Percentiles rank a stretch among this genome's conserved stretches.
Evolutionary conservation across 1,139 yeast genomes (phyloP).

Genomic region (Candida albicans): DNA sequence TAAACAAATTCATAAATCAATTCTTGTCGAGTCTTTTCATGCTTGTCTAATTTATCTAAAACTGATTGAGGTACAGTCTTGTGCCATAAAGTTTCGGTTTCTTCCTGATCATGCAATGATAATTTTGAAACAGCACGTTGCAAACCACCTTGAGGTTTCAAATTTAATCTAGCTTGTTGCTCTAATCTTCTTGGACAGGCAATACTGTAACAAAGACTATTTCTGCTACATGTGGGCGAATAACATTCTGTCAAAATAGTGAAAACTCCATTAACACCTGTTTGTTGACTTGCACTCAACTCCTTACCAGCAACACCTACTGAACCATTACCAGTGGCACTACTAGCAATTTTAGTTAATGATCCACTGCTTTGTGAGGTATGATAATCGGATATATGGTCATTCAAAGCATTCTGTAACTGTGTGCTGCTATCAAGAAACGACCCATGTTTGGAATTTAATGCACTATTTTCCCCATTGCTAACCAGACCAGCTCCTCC

Average conservation of each 20-base stretch:
- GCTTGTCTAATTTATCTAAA: constrained; percentile 76
- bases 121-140: constrained; percentile 79
- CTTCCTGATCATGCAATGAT: constrained; percentile 75
- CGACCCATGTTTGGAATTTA: constrained; percentile 34
- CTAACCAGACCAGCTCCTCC: constrained; percentile 15
- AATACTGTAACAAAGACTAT: constrained; percentile 84
- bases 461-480: constrained; percentile 13
- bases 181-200: constrained; percentile 97
- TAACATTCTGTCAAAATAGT: constrained; percentile 92
- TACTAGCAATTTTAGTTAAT: constrained; percentile 1
- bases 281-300: constrained; percentile 18
- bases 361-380: constrained; percentile 5
- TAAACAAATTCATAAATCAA: constrained; percentile 91
- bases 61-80: constrained; percentile 84
- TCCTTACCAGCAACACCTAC: constrained; percentile 10
- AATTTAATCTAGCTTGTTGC: constrained; percentile 88
- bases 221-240: constrained; percentile 93
- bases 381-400: constrained; percentile 9
- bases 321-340: neutral
- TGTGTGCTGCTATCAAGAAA: constrained; percentile 21
- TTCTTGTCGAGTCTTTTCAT: constrained; percentile 91
- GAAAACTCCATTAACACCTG: constrained; percentile 83
- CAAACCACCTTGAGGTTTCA: constrained; percentile 87
- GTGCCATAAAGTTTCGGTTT: constrained; percentile 89
- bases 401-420: constrained; percentile 15